Base-by-base conservation (phyloP, 805 yeast species). In the Saccharomycopsis babjevae region DNA sequence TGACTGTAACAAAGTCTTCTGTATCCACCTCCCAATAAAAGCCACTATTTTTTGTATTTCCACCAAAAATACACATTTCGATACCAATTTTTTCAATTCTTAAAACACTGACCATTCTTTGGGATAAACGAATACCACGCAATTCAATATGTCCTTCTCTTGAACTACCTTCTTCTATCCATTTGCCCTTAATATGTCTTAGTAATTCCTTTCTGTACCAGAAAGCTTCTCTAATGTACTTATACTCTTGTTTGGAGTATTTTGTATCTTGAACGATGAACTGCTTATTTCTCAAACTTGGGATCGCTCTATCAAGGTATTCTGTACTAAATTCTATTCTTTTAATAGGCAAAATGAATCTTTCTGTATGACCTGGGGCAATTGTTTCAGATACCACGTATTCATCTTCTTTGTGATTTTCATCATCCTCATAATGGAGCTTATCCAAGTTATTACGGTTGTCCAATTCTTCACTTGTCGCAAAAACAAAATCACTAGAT, bases 181-280 rank as follows among this genome's bases (percentile, higher is more conserved):
- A 93, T 1, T 71, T 67, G 1, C 96, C 97, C 1, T 73, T 70
- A 5, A 94, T 66, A 16, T 75, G 74, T 55, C 79, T 76, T 58
- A 93, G 73, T 1, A 94, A 70, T 63, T 79, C 78, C 61, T 86
- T 83, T 61, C 96, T 74, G 64, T 87, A 81, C 99, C 99, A 93
- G 71, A 91, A 94, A 1, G 81, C 74, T 63, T 83, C 85, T 61
- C 83, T 77, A 72, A 83, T 80, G 59, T 76, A 79, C 54, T 67
- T 67, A 40, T 80, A 85, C 62, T 88, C 89, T 10, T 81, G 83
- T 56, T 77, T 80, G 0, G 82, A 75, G 5, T 81, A 74, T 62
- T 74, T 80, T 62, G 77, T 74, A 67, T 82, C 64, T 36, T 72
- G 77, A 57, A 66, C 72, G 46, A 89, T 77, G 68, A 83, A 88